These are phyloP conservation scores for Hyaloperonospora arabidopsidis DNA, from an alignment of 352 stramenopile genomes.

Conservation along the genomic window DNA sequence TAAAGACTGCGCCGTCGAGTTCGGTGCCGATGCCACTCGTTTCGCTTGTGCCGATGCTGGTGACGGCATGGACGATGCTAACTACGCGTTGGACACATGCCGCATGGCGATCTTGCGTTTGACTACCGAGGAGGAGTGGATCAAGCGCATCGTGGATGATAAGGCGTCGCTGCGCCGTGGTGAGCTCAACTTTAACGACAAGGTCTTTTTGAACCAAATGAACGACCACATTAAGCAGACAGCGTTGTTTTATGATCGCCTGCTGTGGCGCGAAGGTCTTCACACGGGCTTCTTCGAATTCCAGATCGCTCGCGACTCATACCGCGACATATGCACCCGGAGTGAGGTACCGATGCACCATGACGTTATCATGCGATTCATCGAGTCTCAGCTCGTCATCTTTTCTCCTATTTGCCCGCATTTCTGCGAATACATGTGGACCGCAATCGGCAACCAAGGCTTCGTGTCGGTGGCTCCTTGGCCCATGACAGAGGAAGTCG, in stretches of 20 bases:
- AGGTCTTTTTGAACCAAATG: constrained; percentile 96
- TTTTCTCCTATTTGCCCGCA: constrained; percentile 95
- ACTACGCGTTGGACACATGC: constrained; percentile 96
- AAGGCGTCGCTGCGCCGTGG: constrained; percentile 76
- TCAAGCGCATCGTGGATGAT: constrained; percentile 88
- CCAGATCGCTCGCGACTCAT: constrained; percentile 95
- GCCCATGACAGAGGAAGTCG: constrained; percentile 80
- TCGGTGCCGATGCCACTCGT: constrained; percentile 92
- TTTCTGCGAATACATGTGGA: constrained; percentile 91
- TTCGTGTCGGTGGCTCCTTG: constrained; percentile 88
- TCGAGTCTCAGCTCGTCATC: constrained; percentile 89
- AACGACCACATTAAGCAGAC: constrained; percentile 90
- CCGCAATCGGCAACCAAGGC: constrained; percentile 86
- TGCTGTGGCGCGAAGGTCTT: constrained; percentile 95
- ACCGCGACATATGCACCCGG: constrained; percentile 92
- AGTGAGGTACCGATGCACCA: constrained; percentile 86
- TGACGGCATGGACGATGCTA: constrained; percentile 97
- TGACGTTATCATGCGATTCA: constrained; percentile 90
- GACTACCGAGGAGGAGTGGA: constrained; percentile 96
- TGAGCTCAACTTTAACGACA: constrained; percentile 87
- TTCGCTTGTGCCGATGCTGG: constrained; percentile 97
- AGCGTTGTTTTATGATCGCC: constrained; percentile 80
- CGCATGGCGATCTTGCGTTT: constrained; percentile 96
- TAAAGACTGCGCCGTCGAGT: constrained; percentile 94
- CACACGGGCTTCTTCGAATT: constrained; percentile 98